phyloP scores from a whole-genome alignment of 306 rosid species.

The Boehmeria nivea region DNA sequence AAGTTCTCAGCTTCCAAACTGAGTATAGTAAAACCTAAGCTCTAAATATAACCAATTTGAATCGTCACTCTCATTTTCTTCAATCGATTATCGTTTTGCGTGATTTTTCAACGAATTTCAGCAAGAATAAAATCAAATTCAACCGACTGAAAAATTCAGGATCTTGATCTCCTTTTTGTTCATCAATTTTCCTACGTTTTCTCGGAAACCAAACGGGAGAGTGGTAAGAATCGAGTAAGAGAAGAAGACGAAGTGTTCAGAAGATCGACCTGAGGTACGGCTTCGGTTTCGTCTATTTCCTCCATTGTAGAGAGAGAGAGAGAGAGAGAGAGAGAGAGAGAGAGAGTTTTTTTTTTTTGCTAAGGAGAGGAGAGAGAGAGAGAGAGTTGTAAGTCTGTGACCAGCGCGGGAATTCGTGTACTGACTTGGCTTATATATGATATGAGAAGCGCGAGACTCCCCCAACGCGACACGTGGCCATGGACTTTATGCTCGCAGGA shows the following conservation, averaged over 20 bases:
- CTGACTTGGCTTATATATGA: no score
- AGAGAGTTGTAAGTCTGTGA: background rate
- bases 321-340: background rate
- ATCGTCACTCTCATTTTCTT: no score
- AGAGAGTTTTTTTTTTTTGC: no score
- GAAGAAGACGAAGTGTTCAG: conserved; percentile 8
- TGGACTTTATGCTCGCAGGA: no score
- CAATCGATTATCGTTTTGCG: no score
- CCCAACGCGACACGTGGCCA: no score
- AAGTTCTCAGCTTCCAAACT: conserved; percentile 10
- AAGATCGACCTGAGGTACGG: conserved; percentile 63
- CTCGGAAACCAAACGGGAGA: conserved; percentile 22
- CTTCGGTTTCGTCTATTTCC: conserved; percentile 79
- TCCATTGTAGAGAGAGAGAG: conserved; percentile 39
- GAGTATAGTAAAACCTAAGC: background rate
- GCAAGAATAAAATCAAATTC: no score
- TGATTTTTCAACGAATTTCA: no score
- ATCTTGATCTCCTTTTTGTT: background rate
- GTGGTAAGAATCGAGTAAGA: background rate
- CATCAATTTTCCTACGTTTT: conserved; percentile 11
- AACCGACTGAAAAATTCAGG: background rate
- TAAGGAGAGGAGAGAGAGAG: background rate
- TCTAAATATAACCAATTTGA: no score
- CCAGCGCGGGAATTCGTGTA: no score
- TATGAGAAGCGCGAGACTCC: no score